Evolutionary conservation across 495 filamentous ascomycete species (phyloP).

Genomic region (Massariosphaeria phaeospora): DNA sequence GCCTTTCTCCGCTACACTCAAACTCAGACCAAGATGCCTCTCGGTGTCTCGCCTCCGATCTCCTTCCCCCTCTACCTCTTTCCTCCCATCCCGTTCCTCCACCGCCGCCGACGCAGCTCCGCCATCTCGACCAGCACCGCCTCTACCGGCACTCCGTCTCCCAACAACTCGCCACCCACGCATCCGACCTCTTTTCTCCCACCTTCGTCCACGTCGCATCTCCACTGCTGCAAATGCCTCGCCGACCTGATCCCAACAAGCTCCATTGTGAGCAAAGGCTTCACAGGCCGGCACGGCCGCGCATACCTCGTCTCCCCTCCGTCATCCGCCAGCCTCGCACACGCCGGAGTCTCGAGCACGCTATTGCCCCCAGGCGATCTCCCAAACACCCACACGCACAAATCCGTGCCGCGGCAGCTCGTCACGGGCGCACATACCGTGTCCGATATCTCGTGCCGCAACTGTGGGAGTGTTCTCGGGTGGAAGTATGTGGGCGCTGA

Average conservation of each 20-base stretch:
- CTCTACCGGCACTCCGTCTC: constrained; percentile 20
- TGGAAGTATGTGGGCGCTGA: constrained; percentile 93
- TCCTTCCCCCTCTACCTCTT: constrained; percentile 53
- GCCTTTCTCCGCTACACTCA: too few relatives aligned
- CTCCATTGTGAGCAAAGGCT: constrained; percentile 86
- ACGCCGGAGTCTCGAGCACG: too few relatives aligned
- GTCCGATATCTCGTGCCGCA: constrained; percentile 47
- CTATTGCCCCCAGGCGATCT: constrained; percentile 36
- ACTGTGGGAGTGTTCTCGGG: constrained; percentile 67
- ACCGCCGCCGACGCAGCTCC: constrained; percentile 43
- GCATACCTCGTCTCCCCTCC: constrained; percentile 76
- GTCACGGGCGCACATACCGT: constrained; percentile 62
- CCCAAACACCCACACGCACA: constrained; percentile 57
- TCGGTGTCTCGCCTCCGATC: constrained; percentile 29
- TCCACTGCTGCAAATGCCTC: constrained; percentile 70
- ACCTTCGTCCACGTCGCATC: constrained; percentile 50
- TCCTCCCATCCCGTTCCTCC: constrained; percentile 49
- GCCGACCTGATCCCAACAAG: constrained; percentile 68
- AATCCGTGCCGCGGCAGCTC: constrained; percentile 63
- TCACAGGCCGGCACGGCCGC: constrained; percentile 88
- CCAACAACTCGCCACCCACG: constrained; percentile 23
- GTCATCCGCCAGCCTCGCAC: too few relatives aligned
- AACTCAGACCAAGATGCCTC: constrained; percentile 23
- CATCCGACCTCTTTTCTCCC: constrained; percentile 43
- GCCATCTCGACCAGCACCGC: constrained; percentile 28